Percentiles rank a stretch among this genome's conserved stretches.
These are phyloP conservation scores for Talaromyces sp. DNA, from an alignment of 2,329 filamentous ascomycete species.

Conservation along the genomic window DNA sequence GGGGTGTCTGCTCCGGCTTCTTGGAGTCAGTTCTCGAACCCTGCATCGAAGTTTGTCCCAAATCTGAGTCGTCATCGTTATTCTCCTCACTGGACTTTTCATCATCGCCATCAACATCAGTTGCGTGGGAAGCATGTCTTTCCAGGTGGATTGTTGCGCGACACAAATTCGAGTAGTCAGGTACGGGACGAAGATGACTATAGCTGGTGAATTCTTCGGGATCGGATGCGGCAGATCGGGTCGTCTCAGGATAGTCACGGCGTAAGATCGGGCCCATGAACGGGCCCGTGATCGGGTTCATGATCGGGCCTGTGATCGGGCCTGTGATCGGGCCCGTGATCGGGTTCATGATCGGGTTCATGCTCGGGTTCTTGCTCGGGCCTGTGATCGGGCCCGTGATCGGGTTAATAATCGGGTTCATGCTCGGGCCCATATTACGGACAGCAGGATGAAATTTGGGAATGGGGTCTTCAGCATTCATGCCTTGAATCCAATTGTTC, in stretches of 20 bases:
- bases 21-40: conserved; percentile 13
- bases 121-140: conserved; percentile 52
- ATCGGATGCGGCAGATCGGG: conserved; percentile 50
- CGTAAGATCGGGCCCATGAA: too few relatives aligned
- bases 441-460: conserved; percentile 53
- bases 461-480: conserved; percentile 55
- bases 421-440: conserved; percentile 15
- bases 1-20: conserved; percentile 13
- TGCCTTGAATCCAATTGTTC: conserved; percentile 79
- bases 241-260: conserved; percentile 46
- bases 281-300: too few relatives aligned
- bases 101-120: conserved; percentile 83
- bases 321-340: too few relatives aligned
- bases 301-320: too few relatives aligned
- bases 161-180: conserved; percentile 27
- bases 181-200: conserved; percentile 26
- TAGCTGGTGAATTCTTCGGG: conserved; percentile 43
- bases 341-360: too few relatives aligned
- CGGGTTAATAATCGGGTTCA: too few relatives aligned
- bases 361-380: too few relatives aligned
- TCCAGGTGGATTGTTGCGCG: conserved; percentile 26
- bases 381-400: too few relatives aligned
- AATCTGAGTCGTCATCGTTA: conserved; percentile 43
- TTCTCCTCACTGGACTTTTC: conserved; percentile 81
- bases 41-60: conserved; percentile 17